Evolutionary conservation across 495 filamentous ascomycete species (phyloP), one percentile per base, ranked within the genome.

Genomic region (Aspergillus asperescens): DNA sequence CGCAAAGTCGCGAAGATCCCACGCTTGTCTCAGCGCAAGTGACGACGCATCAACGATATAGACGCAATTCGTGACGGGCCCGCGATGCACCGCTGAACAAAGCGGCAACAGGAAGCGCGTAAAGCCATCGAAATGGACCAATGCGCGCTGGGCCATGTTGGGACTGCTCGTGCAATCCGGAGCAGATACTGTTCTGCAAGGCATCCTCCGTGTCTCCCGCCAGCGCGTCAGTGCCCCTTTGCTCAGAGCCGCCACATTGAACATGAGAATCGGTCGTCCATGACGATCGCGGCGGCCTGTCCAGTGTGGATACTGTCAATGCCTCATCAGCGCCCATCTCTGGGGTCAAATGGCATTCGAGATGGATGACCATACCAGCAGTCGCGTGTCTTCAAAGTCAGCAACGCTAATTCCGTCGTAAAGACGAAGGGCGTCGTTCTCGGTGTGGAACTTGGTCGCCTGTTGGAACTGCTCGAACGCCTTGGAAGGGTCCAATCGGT

Each of bases 251-350:
- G 58, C 42, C 8, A 66, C 10, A 24, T 68, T 60, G 20, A 66
- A 51, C 43, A 66, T 58, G 39, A 57, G 56, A 3, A 70, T 55
- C 6, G 67, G 67, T 7, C 55, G 32, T 2, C 69, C 67, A 12
- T 41, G 27, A n/a, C 54, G 61, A 47, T 66, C 59, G 42, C 62
- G 51, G 16, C 62, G 60, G 10, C 69, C 69, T n/a, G 62, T 66
- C 69, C 69, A 72, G 34, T 64, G 60, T 0, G 64, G 61, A 34
- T 65, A 70, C 67, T 72, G 38, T 24, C 7, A n/a, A n/a, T n/a
- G 16, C 10, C 35, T 10, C 28, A 28, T 16, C 22, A 18, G 32
- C 18, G 15, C 5, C 3, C 35, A 1, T 38, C 18, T 5, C 4
- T 19, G 4, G 35, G 24, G 22, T 5, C n/a, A 38, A 16, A 18